Percentiles rank a stretch among this genome's conserved stretches.
Evolutionary conservation across 805 yeast genomes (phyloP).

Genomic region (Suhomyces prunicola): DNA sequence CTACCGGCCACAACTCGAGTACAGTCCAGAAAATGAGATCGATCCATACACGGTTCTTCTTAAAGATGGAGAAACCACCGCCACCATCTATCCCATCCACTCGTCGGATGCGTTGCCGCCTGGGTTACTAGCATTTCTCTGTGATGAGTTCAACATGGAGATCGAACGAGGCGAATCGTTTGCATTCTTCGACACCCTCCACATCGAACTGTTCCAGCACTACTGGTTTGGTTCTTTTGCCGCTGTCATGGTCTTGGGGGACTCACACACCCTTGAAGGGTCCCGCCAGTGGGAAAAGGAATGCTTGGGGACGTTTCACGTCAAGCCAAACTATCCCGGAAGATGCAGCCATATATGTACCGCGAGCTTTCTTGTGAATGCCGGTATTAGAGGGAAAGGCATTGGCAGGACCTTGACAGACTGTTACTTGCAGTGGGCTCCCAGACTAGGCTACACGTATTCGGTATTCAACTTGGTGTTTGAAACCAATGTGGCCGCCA

Average conservation of each 20-base stretch:
- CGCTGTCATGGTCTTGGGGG: conserved; percentile 79
- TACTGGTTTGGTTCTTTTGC: conserved; percentile 89
- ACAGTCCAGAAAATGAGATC: conserved; percentile 34
- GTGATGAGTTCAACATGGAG: conserved; percentile 93
- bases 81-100: conserved; percentile 85
- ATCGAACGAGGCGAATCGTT: conserved; percentile 83
- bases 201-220: conserved; percentile 70
- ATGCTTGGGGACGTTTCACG: conserved; percentile 82
- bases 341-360: conserved; percentile 91
- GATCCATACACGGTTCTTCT: conserved; percentile 73
- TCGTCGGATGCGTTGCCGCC: conserved; percentile 67
- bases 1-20: conserved; percentile 42
- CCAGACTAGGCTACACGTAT: conserved; percentile 80
- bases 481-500: conserved; percentile 82
- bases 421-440: conserved; percentile 88
- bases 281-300: conserved; percentile 85
- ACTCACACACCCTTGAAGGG: conserved; percentile 44
- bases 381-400: conserved; percentile 89
- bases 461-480: conserved; percentile 81
- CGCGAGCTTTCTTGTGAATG: conserved; percentile 83
- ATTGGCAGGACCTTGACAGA: conserved; percentile 84
- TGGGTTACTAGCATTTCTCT: conserved; percentile 72
- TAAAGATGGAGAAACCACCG: conserved; percentile 87
- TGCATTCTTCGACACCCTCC: conserved; percentile 79
- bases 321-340: conserved; percentile 90